Conservation (phyloP, 148 eudicot genomes). For the Agrostemma githago region DNA sequence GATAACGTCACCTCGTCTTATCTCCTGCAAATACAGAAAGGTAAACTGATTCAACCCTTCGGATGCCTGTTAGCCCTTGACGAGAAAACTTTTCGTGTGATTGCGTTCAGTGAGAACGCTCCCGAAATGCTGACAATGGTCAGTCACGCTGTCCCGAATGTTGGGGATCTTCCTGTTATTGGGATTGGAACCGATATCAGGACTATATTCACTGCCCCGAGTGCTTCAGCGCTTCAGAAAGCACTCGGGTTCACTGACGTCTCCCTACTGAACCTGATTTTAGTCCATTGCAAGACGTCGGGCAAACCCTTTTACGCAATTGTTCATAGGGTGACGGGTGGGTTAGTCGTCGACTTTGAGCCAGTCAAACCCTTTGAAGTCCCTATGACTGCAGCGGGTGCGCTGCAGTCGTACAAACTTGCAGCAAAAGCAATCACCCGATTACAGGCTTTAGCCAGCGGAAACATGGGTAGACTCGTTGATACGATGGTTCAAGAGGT, state of each 20-base stretch:
- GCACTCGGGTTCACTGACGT: conserved; percentile 84
- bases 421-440: conserved; percentile 84
- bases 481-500: conserved; percentile 93
- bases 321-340: conserved; percentile 75
- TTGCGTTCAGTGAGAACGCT: conserved; percentile 86
- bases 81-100: conserved; percentile 67
- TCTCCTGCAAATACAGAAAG: conserved; percentile 84
- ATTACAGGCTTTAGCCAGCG: conserved; percentile 77
- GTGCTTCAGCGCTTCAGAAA: conserved; percentile 70
- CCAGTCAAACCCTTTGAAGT: conserved; percentile 91
- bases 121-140: conserved; percentile 90
- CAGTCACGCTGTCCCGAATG: conserved; percentile 85
- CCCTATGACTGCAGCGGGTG: conserved; percentile 93
- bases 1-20: conserved; percentile 73
- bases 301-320: conserved; percentile 95
- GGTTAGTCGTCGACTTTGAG: conserved; percentile 82
- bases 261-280: conserved; percentile 74
- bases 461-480: conserved; percentile 64
- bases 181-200: conserved; percentile 79
- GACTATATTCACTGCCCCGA: conserved; percentile 68
- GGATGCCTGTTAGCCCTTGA: conserved; percentile 86
- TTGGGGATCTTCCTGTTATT: conserved; percentile 63
- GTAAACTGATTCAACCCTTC: conserved; percentile 76
- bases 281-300: conserved; percentile 85
- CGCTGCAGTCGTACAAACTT: conserved; percentile 88